Percentiles rank a stretch among this genome's conserved stretches.
phyloP scores from a whole-genome alignment of 176 grass and related monocot species.

The Carex littledalei region DNA sequence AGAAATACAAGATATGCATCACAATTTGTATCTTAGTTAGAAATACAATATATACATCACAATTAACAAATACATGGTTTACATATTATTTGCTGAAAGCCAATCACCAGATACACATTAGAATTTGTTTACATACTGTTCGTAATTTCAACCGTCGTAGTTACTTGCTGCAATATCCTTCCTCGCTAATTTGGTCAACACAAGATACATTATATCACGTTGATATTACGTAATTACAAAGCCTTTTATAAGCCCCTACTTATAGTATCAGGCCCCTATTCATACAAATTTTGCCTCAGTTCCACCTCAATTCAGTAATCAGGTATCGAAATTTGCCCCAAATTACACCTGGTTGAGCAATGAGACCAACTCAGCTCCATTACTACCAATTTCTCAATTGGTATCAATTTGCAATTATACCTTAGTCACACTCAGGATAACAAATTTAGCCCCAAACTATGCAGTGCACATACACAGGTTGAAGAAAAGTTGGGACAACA shows the following conservation, averaged over 20 bases:
- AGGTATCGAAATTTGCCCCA: not conserved
- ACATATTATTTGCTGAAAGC: too few species aligned
- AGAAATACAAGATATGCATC: constrained; percentile 16
- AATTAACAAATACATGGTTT: not conserved
- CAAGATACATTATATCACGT: too few species aligned
- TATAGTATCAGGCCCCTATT: not conserved
- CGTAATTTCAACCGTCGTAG: too few species aligned
- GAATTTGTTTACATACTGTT: too few species aligned
- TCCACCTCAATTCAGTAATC: not conserved
- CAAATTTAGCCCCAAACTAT: not conserved
- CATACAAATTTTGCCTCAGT: not conserved
- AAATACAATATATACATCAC: constrained; percentile 11
- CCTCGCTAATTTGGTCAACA: too few species aligned
- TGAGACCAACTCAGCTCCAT: not conserved
- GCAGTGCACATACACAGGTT: not conserved
- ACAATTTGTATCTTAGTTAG: not conserved
- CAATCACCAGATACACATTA: too few species aligned
- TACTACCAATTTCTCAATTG: not conserved
- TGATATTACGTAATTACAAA: not conserved
- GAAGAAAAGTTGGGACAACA: not conserved
- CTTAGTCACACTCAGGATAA: not conserved
- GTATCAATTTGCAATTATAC: not conserved
- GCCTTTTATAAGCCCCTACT: not conserved
- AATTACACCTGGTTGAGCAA: not conserved
- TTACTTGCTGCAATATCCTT: too few species aligned